Evolutionary conservation across 305 asterid species (phyloP).

Genomic region (Caryopteris hybrid): DNA sequence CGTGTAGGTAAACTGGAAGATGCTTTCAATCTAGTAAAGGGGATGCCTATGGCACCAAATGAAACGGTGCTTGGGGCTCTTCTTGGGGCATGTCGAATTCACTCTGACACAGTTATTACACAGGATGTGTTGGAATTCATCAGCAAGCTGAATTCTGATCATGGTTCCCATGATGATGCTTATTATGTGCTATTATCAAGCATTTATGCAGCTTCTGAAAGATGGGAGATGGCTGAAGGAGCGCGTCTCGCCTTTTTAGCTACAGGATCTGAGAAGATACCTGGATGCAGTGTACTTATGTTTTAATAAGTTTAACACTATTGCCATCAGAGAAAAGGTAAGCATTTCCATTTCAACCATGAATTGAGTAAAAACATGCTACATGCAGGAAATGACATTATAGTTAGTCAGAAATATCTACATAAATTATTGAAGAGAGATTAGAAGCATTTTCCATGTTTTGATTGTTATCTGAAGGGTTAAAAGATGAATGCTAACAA

Average conservation of each 20-base stretch:
- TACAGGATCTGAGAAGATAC: slow-evolving; percentile 45
- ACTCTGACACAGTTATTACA: slow-evolving; percentile 43
- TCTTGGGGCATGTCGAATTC: slow-evolving; percentile 67
- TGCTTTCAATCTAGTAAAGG: slow-evolving; percentile 49
- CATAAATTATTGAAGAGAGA: background rate
- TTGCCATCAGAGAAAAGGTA: background rate
- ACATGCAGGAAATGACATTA: background rate
- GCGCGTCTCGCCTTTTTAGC: slow-evolving; percentile 40
- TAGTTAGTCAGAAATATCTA: background rate
- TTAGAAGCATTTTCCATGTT: too few species aligned
- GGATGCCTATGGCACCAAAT: slow-evolving; percentile 65
- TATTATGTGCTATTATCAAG: slow-evolving; percentile 53
- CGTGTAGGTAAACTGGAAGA: slow-evolving; percentile 67
- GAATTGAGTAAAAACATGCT: background rate
- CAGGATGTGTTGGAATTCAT: slow-evolving; percentile 39
- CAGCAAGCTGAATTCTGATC: slow-evolving; percentile 19
- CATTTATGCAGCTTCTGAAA: slow-evolving; percentile 68
- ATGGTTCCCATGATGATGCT: slow-evolving; percentile 20
- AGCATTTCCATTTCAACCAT: background rate
- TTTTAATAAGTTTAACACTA: slow-evolving; percentile 1
- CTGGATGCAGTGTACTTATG: slow-evolving; percentile 53
- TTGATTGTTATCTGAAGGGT: too few species aligned
- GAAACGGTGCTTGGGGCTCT: slow-evolving; percentile 60
- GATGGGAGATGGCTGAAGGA: slow-evolving; percentile 76
- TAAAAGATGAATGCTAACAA: too few species aligned